Conservation (phyloP, 805 yeast genomes). For the Myxozyma geophila region DNA sequence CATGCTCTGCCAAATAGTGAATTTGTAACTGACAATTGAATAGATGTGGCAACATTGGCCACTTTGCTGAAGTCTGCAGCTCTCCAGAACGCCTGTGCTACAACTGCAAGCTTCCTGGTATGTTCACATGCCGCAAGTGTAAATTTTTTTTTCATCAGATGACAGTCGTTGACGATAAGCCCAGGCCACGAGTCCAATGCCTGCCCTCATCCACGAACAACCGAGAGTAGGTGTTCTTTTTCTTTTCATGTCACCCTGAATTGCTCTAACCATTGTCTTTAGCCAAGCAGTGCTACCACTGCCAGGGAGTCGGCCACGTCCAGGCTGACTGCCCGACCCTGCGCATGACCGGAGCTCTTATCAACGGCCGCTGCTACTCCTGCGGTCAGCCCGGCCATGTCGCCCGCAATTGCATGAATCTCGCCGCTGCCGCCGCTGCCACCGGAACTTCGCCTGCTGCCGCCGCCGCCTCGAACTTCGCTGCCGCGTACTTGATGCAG, state of each 20-base stretch:
- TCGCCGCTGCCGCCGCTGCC: conserved; percentile 36
- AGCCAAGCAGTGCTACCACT: conserved; percentile 57
- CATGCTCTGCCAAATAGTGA: not conserved
- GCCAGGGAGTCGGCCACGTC: conserved; percentile 87
- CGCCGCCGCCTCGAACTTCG: conserved; percentile 37
- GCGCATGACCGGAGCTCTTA: conserved; percentile 52
- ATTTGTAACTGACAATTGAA: not conserved
- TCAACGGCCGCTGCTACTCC: conserved; percentile 73
- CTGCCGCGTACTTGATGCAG: conserved; percentile 39
- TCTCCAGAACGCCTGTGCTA: conserved; percentile 85
- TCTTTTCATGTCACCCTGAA: not conserved
- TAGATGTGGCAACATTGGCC: conserved; percentile 91
- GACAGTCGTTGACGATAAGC: not conserved
- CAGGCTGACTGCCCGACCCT: conserved; percentile 78
- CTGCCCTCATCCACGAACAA: conserved; percentile 85
- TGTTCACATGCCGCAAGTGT: not conserved
- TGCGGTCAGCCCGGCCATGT: conserved; percentile 81
- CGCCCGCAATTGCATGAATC: conserved; percentile 66
- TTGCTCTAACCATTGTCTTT: not conserved
- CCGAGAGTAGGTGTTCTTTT: conserved; percentile 57
- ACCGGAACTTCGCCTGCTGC: conserved; percentile 34
- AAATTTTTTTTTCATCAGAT: not conserved
- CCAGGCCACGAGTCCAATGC: conserved; percentile 80
- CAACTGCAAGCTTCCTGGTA: conserved; percentile 82
- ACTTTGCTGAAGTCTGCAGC: conserved; percentile 83